A percentile compares a stretch with the other conserved stretches of the same genome.
phyloP scores from a whole-genome alignment of 2,329 filamentous ascomycete species.

The Neospermospora avenae region DNA sequence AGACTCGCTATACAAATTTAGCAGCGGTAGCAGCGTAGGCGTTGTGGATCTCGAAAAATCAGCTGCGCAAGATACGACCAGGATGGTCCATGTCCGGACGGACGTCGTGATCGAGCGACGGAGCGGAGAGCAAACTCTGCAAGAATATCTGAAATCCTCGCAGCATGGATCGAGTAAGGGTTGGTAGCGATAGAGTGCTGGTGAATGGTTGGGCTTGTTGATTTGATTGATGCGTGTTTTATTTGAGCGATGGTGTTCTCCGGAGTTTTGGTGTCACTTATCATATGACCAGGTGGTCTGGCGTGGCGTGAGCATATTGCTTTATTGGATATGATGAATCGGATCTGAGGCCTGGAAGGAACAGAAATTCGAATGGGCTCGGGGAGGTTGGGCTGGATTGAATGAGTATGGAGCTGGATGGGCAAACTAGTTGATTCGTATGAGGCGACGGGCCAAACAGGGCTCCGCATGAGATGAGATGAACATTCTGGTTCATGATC shows the following conservation, averaged over 20 bases:
- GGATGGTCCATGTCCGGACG: not conserved
- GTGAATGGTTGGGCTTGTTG: not conserved
- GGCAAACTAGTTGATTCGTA: too few relatives aligned
- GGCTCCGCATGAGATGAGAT: not conserved
- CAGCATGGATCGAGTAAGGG: not conserved
- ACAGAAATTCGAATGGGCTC: not conserved
- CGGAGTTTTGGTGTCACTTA: not conserved
- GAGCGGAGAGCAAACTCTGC: not conserved
- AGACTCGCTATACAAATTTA: not conserved
- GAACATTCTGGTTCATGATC: not conserved
- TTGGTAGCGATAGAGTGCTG: not conserved
- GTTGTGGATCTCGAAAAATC: constrained; percentile 2
- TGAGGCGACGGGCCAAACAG: not conserved
- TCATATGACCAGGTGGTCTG: not conserved
- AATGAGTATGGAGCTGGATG: not conserved
- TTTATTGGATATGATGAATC: not conserved
- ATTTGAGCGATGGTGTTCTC: constrained; percentile 5
- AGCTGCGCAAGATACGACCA: not conserved
- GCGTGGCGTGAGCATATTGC: not conserved
- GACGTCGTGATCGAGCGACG: not conserved
- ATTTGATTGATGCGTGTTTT: not conserved
- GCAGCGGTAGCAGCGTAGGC: not conserved
- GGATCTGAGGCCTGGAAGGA: not conserved
- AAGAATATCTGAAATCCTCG: not conserved
- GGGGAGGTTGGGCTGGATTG: not conserved